Evolutionary conservation across 2,329 filamentous ascomycete genomes (phyloP).

Genomic region (Fusarium solani-melongenae): DNA sequence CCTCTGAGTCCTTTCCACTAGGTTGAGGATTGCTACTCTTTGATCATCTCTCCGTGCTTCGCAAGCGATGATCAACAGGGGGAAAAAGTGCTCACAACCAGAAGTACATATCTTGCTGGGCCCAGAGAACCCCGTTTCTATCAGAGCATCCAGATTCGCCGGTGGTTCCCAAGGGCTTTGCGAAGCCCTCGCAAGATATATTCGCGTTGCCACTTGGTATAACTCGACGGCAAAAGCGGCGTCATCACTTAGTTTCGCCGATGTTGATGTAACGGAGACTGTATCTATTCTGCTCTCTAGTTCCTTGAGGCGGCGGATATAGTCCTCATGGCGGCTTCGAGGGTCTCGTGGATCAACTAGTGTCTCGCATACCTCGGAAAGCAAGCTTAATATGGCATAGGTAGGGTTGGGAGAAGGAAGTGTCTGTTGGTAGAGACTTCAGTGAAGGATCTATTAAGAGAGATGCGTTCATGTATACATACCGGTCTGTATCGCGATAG

Average conservation of each 20-base stretch:
- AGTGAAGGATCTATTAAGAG: not conserved
- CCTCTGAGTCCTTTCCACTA: constrained; percentile 44
- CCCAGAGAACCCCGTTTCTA: constrained; percentile 33
- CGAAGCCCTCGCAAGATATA: constrained; percentile 33
- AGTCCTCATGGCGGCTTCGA: constrained; percentile 10
- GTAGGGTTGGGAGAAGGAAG: constrained; percentile 14
- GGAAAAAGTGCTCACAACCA: constrained; percentile 48
- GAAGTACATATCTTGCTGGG: not conserved
- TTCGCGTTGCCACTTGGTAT: constrained; percentile 26
- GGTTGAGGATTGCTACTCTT: constrained; percentile 42
- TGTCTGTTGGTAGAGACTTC: not conserved
- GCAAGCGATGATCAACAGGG: constrained; percentile 49
- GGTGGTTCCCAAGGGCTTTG: constrained; percentile 39
- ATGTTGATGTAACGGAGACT: not conserved
- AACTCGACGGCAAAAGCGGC: not conserved
- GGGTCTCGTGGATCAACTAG: constrained; percentile 22
- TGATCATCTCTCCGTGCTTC: constrained; percentile 49
- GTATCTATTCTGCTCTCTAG: constrained; percentile 19
- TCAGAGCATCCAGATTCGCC: constrained; percentile 29
- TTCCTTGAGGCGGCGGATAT: constrained; percentile 8
- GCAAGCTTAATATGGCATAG: constrained; percentile 23
- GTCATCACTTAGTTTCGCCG: not conserved
- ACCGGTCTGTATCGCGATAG: constrained; percentile 13
- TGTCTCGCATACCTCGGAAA: constrained; percentile 24
- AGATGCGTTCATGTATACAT: not conserved